Percentiles rank a stretch among this genome's conserved stretches.
Conservation (phyloP, 192 early-diverging fungal species). For the Coemansia sp. region DNA sequence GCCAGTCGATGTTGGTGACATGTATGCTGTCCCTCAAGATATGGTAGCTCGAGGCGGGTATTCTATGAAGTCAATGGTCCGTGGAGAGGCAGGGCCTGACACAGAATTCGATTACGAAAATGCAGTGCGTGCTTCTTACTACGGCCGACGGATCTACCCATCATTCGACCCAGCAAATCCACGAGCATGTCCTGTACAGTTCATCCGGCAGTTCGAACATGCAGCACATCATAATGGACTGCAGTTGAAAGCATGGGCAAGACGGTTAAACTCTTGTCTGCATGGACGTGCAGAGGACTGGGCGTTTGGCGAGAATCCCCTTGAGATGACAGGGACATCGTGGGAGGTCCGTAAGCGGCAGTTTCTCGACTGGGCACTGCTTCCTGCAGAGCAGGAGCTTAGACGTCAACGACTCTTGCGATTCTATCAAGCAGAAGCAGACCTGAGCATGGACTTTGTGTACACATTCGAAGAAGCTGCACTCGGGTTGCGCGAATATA, state of each 20-base stretch:
- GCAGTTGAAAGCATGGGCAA: slow-evolving; percentile 43
- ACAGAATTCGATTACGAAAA: slow-evolving; percentile 36
- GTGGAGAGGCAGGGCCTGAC: not conserved
- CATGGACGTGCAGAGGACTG: slow-evolving; percentile 48
- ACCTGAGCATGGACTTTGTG: slow-evolving; percentile 53
- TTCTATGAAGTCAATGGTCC: not conserved
- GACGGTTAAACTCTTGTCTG: slow-evolving; percentile 45
- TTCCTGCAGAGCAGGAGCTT: slow-evolving; percentile 52
- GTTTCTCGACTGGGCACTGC: slow-evolving; percentile 53
- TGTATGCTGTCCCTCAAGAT: not conserved
- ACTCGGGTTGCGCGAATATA: slow-evolving; percentile 43
- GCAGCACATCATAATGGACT: slow-evolving; percentile 50
- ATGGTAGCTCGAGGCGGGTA: not conserved
- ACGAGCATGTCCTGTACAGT: slow-evolving; percentile 36
- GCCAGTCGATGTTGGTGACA: not conserved
- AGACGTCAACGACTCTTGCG: slow-evolving; percentile 44
- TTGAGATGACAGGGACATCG: slow-evolving; percentile 26
- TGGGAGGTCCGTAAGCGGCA: slow-evolving; percentile 47
- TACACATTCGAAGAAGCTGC: slow-evolving; percentile 51
- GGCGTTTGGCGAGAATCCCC: slow-evolving; percentile 50
- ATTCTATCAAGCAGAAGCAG: slow-evolving; percentile 46
- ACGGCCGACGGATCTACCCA: slow-evolving; percentile 44
- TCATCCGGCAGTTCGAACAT: slow-evolving; percentile 49
- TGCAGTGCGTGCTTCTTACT: slow-evolving; percentile 32
- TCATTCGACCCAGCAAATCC: slow-evolving; percentile 41